Percentiles rank a stretch among this genome's conserved stretches.
Evolutionary conservation across 2,329 filamentous ascomycete species (phyloP).

Genomic region (Neoascochyta sp.): DNA sequence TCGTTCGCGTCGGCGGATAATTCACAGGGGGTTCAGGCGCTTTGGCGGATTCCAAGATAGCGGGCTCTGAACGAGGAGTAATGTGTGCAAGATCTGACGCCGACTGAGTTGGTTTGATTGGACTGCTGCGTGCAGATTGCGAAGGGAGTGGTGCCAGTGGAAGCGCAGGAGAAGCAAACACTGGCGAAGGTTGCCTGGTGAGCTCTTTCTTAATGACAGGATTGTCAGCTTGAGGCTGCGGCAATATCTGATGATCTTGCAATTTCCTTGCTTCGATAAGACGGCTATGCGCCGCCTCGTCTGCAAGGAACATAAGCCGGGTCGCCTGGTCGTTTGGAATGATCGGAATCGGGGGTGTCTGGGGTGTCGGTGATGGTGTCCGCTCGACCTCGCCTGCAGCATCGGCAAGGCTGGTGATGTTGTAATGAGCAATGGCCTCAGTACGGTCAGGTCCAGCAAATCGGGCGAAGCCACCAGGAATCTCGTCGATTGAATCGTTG

Average conservation of each 20-base stretch:
- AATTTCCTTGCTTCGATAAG: no score
- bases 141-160: conserved; percentile 13
- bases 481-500: conserved; percentile 28
- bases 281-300: no score
- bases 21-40: conserved; percentile 14
- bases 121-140: conserved; percentile 18
- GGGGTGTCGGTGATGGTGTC: conserved; percentile 25
- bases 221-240: conserved; percentile 7
- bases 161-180: conserved; percentile 9
- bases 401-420: conserved; percentile 34
- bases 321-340: conserved; percentile 43
- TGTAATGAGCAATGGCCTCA: conserved; percentile 38
- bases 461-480: conserved; percentile 38
- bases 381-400: conserved; percentile 37
- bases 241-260: conserved; percentile 7
- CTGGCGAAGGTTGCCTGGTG: conserved; percentile 16
- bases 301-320: conserved; percentile 39
- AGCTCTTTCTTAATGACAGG: conserved; percentile 14
- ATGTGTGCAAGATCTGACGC: conserved; percentile 5
- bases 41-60: conserved; percentile 5
- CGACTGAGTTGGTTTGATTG: conserved; percentile 10
- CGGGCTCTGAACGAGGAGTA: conserved; percentile 7
- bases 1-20: conserved; percentile 26
- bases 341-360: conserved; percentile 10
- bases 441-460: conserved; percentile 42